Base-by-base conservation (phyloP, 2,329 filamentous ascomycete species). In the Hypoxylon rubiginosum region DNA sequence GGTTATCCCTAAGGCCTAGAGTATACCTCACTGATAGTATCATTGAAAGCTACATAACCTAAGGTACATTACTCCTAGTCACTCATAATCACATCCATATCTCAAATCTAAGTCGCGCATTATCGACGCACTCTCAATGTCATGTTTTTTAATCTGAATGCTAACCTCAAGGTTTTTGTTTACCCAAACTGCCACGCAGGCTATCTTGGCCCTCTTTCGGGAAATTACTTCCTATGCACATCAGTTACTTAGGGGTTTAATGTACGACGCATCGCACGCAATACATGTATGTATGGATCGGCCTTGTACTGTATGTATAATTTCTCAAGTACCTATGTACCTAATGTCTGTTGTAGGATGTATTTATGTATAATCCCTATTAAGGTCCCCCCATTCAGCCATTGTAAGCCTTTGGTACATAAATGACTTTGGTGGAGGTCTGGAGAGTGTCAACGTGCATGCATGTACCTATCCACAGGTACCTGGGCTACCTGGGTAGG, bases 221-320 rank as follows among this genome's bases (percentile, higher is more conserved):
- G 67, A 67, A 69, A 69, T 69, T 69, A 57, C 67, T 59, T 61
- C 61, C 67, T 59, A 69, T 69, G 67, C 67, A 62, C 60, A 58
- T 67, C 59, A 67, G 66, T 69, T 69, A 64, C 49, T 17, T 43
- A 67, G 46, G 60, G 57, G 45, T 45, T 28, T 28, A 66, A 64
- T 50, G 60, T 67, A 69, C 60, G 60, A 32, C 41, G 36, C 46
- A 51, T 66, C 53, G 48, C 64, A 63, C 56, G 58, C 49, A 66
- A 60, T 63, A n/a, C n/a, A n/a, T n/a, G n/a, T n/a, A 15, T 51
- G 8, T 54, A 63, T 50, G 65, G 56, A 24, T n/a, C 32, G 17
- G 26, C 24, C 26, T 63, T 61, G 66, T 66, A 68, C 64, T 55
- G 13, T 64, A n/a, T 11, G 9, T 9, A 36, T 51, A 51, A 5